Percentiles rank a stretch among this genome's conserved stretches.
These are phyloP conservation scores for Penicillium sp. DNA, from an alignment of 2,329 filamentous ascomycete genomes.

Conservation along the genomic window DNA sequence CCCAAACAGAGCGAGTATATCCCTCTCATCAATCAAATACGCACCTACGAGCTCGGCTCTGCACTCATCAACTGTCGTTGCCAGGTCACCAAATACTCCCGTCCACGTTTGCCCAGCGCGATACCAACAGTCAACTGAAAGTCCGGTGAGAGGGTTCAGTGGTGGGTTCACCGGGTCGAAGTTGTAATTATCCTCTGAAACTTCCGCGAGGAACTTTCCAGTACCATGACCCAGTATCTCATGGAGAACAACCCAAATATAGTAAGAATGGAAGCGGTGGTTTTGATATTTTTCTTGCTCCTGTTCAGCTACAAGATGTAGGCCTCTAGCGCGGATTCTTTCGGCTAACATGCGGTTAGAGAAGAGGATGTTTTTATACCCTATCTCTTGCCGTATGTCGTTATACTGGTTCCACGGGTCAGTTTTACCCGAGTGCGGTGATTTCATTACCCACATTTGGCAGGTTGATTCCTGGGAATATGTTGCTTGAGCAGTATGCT, in stretches of 20 bases:
- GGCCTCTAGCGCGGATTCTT: conserved; percentile 18
- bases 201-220: conserved; percentile 65
- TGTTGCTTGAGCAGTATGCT: conserved; percentile 51
- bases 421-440: background rate
- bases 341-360: conserved; percentile 54
- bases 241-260: conserved; percentile 46
- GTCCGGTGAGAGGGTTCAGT: conserved; percentile 57
- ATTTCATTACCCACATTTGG: conserved; percentile 54
- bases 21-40: conserved; percentile 51
- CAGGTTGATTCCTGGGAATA: conserved; percentile 52
- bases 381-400: conserved; percentile 78
- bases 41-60: conserved; percentile 49
- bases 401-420: conserved; percentile 57
- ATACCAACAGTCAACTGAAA: conserved; percentile 60
- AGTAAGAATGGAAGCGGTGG: conserved; percentile 24
- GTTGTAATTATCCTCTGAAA: conserved; percentile 39
- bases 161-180: conserved; percentile 63
- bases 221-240: conserved; percentile 68
- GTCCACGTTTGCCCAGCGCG: conserved; percentile 55
- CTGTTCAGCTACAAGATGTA: conserved; percentile 1
- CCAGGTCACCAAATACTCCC: conserved; percentile 62
- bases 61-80: conserved; percentile 65
- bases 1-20: conserved; percentile 51
- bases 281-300: conserved; percentile 4
- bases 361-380: conserved; percentile 84